Conservation (phyloP, 257 asterid genomes). For the Fraxinus cuspidata region DNA sequence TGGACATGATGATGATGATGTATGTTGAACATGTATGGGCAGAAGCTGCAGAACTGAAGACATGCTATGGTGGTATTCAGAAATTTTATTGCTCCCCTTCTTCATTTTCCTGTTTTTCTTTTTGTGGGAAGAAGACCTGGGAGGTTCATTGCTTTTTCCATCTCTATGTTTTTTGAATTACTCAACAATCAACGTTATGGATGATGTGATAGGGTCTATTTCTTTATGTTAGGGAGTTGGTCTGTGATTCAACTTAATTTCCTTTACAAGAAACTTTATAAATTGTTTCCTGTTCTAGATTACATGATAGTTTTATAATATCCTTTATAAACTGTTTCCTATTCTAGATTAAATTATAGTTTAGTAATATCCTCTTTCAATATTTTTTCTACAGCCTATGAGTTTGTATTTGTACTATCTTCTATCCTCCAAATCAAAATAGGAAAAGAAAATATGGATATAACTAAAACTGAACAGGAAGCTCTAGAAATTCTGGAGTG, state of each 20-base stretch:
- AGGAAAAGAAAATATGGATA: background rate
- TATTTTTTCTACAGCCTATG: background rate
- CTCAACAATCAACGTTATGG: background rate
- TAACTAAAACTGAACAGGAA: slow-evolving; percentile 2
- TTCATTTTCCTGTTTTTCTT: background rate
- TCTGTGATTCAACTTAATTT: background rate
- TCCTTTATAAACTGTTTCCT: background rate
- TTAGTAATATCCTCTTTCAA: background rate
- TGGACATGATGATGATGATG: background rate
- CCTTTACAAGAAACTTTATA: no score
- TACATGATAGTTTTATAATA: no score
- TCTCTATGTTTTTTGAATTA: background rate
- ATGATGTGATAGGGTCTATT: background rate
- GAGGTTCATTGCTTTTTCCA: background rate
- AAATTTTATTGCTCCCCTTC: background rate
- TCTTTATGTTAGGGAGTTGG: background rate
- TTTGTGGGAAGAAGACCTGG: background rate
- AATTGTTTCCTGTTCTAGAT: no score
- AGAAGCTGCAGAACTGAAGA: background rate
- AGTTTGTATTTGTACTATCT: background rate
- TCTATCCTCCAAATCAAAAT: background rate
- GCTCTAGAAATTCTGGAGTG: background rate
- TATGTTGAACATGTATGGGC: background rate
- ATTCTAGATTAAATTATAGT: no score
- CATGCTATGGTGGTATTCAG: background rate